Evolutionary conservation across 169 alveolate genomes (phyloP).

Genomic region (Plasmodium gaboni): DNA sequence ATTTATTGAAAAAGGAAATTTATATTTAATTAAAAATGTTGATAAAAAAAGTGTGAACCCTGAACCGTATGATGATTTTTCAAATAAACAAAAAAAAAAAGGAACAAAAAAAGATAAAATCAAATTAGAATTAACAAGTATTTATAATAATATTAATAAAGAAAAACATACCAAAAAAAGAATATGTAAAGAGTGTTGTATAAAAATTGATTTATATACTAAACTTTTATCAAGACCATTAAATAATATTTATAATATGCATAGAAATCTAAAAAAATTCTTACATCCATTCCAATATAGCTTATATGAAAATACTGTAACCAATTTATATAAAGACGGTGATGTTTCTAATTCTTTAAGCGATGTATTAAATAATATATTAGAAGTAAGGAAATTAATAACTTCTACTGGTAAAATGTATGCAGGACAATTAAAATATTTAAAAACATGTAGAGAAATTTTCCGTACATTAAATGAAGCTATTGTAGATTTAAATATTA

Average conservation of each 20-base stretch:
- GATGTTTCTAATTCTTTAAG: constrained; percentile 43
- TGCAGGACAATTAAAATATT: constrained; percentile 66
- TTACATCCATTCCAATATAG: constrained; percentile 72
- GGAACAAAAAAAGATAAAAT: constrained; percentile 69
- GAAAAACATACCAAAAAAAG: constrained; percentile 75
- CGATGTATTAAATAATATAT: constrained; percentile 45
- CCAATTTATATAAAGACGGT: constrained; percentile 61
- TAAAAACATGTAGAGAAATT: constrained; percentile 72
- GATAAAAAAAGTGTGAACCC: constrained; percentile 45
- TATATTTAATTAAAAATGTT: constrained; percentile 64
- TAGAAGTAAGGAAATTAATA: constrained; percentile 52
- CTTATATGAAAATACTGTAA: constrained; percentile 61
- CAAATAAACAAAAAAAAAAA: constrained; percentile 36
- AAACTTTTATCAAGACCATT: constrained; percentile 55
- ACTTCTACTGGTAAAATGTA: constrained; percentile 68
- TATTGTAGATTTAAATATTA: constrained; percentile 50
- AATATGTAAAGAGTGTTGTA: constrained; percentile 71
- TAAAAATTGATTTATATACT: constrained; percentile 66
- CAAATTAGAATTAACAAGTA: constrained; percentile 57
- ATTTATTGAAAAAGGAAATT: constrained; percentile 67
- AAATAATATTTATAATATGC: constrained; percentile 56
- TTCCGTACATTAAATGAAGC: constrained; percentile 57
- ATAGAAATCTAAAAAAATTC: constrained; percentile 55
- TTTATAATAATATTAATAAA: constrained; percentile 67
- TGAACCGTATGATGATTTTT: constrained; percentile 67